Conservation (phyloP, 345 rosid species). For the Jatropha curcas region DNA sequence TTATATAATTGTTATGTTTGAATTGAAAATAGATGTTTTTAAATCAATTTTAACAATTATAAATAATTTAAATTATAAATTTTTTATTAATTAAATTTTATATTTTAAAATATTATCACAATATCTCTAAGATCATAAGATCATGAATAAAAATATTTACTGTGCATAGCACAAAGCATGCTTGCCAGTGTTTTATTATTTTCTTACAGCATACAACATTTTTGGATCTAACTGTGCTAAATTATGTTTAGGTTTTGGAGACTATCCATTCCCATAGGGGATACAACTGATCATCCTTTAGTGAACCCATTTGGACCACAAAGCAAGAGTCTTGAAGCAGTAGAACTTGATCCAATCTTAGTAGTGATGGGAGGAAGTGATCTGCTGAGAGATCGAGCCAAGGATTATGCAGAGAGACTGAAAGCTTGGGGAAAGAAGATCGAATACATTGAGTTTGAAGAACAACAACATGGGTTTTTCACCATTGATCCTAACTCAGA, state of each 20-base stretch:
- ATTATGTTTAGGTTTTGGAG: slow-evolving; percentile 55
- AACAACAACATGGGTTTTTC: slow-evolving; percentile 61
- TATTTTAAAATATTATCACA: too few species aligned
- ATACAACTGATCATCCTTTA: slow-evolving; percentile 51
- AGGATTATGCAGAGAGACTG: slow-evolving; percentile 46
- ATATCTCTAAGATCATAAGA: too few species aligned
- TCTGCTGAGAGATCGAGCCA: slow-evolving; percentile 48
- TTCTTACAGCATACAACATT: too few species aligned
- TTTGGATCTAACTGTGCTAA: too few species aligned
- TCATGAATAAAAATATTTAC: too few species aligned
- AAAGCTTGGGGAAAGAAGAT: slow-evolving; percentile 44
- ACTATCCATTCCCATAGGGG: slow-evolving; percentile 50
- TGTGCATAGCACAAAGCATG: too few species aligned
- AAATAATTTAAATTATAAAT: too few species aligned
- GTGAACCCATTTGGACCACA: slow-evolving; percentile 61
- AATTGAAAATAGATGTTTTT: too few species aligned
- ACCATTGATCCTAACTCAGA: slow-evolving; percentile 50
- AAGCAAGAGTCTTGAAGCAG: slow-evolving; percentile 34
- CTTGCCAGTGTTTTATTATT: too few species aligned
- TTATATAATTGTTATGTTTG: too few species aligned
- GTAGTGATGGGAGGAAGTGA: slow-evolving; percentile 55
- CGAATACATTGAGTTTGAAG: slow-evolving; percentile 51
- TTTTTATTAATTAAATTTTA: too few species aligned
- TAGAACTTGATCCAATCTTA: slow-evolving; percentile 47
- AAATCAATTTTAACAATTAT: too few species aligned